phyloP scores from a whole-genome alignment of 2,329 filamentous ascomycete genomes.

The Aspergillus calidoustus region DNA sequence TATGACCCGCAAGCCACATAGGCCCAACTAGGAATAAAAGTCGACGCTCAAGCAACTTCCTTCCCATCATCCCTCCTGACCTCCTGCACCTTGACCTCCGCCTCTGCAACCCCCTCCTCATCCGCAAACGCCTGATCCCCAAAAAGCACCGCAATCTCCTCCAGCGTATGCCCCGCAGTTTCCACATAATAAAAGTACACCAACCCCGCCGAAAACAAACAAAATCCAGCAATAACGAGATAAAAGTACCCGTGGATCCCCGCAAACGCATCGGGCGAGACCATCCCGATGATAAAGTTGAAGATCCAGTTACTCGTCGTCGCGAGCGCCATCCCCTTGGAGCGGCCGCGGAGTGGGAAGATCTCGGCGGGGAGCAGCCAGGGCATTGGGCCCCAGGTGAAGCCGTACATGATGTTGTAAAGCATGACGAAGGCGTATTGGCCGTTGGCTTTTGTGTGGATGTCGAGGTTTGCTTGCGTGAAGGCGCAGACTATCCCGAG shows the following conservation, averaged over 20 bases:
- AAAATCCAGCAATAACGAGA: conserved; percentile 48
- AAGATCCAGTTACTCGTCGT: conserved; percentile 58
- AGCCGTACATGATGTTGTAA: conserved; percentile 45
- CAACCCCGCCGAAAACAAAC: conserved; percentile 42
- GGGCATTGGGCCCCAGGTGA: conserved; percentile 47
- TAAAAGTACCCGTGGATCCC: conserved; percentile 51
- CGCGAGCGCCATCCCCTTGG: conserved; percentile 47
- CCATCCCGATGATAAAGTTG: conserved; percentile 51
- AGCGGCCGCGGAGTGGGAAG: conserved; percentile 42
- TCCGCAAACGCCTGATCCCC: conserved; percentile 46
- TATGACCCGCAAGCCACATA: no score
- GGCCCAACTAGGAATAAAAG: no score
- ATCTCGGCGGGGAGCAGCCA: conserved; percentile 40
- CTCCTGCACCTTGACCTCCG: background rate
- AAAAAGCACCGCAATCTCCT: conserved; percentile 47
- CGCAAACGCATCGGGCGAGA: conserved; percentile 48
- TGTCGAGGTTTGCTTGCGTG: conserved; percentile 34
- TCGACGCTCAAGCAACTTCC: background rate
- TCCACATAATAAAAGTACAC: conserved; percentile 50
- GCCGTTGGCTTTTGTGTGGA: conserved; percentile 40
- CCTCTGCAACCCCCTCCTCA: conserved; percentile 17
- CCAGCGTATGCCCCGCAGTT: conserved; percentile 40
- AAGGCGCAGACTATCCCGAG: conserved; percentile 46
- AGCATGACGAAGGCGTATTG: conserved; percentile 47
- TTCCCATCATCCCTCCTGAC: background rate